Base-by-base conservation (phyloP, 2,329 filamentous ascomycete species). In the Diaporthe sp. region DNA sequence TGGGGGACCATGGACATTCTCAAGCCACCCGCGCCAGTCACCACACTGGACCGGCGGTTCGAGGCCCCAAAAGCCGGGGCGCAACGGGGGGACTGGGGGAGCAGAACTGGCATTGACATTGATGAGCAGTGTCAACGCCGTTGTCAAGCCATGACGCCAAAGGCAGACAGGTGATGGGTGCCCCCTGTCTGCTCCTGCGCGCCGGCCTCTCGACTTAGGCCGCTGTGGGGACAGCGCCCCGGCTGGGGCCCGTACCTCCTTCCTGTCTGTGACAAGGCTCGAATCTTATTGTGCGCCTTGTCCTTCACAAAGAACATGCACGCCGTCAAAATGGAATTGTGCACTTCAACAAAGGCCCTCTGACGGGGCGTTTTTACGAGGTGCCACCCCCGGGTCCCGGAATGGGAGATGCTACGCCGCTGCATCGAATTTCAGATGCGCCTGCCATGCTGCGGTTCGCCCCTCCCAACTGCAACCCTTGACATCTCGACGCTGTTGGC, bases 181-280 rank as follows among this genome's bases (percentile, higher is more conserved):
- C 55, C 70, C 53, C 53, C 42, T 73, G 53, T 58, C 63, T 50
- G 59, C 19, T 44, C 66, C 56, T 63, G 47, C 4, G 59, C 39
- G 50, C 47, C 71, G 59, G 47, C 71, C 50, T 37, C 42, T 37
- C 66, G 47, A 65, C 66, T 51, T 50, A 59, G 47, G 66, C 72
- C 50, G 39, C 71, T 61, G 58, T 73, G 71, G 71, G 51, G 51
- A 44, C 69, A n/a, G 47, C 63, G 63, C 63, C 63, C 63, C 63
- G 47, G 63, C 63, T 39, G 61, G 51, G 25, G 47, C 47, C 19
- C 39, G 70, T 61, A 55, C 61, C 56, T 73, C 63, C 73, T 70
- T 73, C 69, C 71, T 68, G 53, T 75, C 73, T 70, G 47, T 71
- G 71, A 56, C 72, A 72, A 72, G 74, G 44, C 71, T 63, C n/a